phyloP scores from a whole-genome alignment of 441 rosid species.

The Euphorbia schlechtendalii region DNA sequence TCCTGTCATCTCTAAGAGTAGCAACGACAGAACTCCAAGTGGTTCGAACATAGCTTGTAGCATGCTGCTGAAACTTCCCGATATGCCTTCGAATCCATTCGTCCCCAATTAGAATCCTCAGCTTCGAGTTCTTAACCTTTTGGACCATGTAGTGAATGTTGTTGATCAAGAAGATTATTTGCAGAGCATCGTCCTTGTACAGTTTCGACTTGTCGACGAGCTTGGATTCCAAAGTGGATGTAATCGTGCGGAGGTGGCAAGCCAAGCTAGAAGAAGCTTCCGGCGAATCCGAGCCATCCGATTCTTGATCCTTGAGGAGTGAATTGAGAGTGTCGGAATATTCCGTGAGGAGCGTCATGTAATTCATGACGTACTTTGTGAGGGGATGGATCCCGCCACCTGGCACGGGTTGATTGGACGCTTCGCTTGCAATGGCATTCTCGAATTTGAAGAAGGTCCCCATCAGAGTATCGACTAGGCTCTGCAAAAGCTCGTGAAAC shows the following conservation, averaged over 20 bases:
- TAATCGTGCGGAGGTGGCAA: slow-evolving; percentile 42
- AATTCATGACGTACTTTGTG: slow-evolving; percentile 75
- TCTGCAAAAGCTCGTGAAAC: slow-evolving; percentile 43
- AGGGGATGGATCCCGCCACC: slow-evolving; percentile 69
- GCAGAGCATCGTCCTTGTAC: slow-evolving; percentile 45
- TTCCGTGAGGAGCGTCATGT: slow-evolving; percentile 47
- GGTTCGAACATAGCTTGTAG: slow-evolving; percentile 50
- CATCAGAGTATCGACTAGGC: slow-evolving; percentile 37
- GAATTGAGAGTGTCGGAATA: slow-evolving; percentile 46
- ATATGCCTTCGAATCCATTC: slow-evolving; percentile 75
- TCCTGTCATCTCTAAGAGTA: slow-evolving; percentile 41
- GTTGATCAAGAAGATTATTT: slow-evolving; percentile 55
- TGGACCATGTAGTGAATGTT: slow-evolving; percentile 72
- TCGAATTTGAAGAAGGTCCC: slow-evolving; percentile 43
- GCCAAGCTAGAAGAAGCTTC: slow-evolving; percentile 38
- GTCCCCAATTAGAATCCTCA: slow-evolving; percentile 59
- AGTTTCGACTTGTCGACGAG: slow-evolving; percentile 48
- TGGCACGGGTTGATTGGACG: slow-evolving; percentile 40
- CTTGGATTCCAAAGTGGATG: slow-evolving; percentile 45
- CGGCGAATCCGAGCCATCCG: slow-evolving; percentile 28
- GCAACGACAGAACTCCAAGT: slow-evolving; percentile 61
- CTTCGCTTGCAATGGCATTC: slow-evolving; percentile 42
- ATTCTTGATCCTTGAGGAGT: slow-evolving; percentile 40
- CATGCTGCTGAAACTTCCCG: slow-evolving; percentile 52
- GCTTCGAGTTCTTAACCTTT: slow-evolving; percentile 59